Conservation (phyloP, 495 filamentous ascomycete genomes). For the Hypoxylon cercidicola region DNA sequence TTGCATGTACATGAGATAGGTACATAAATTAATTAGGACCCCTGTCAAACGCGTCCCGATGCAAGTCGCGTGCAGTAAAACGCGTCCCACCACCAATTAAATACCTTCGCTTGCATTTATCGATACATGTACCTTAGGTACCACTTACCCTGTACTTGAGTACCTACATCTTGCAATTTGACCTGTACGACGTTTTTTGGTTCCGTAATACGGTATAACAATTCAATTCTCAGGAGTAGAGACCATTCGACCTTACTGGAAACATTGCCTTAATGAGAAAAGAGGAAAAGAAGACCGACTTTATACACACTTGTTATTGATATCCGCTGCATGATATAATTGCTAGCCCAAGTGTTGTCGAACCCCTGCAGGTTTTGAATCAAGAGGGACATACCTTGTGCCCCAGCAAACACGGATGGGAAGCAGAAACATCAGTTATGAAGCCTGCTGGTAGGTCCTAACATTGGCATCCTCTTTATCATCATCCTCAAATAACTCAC, state of each 20-base stretch:
- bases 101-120: constrained; percentile 29
- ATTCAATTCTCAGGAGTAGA: too few species aligned
- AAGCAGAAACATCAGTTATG: constrained; percentile 10
- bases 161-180: too few species aligned
- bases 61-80: constrained; percentile 27
- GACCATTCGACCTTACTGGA: too few species aligned
- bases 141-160: too few species aligned
- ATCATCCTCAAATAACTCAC: constrained; percentile 20
- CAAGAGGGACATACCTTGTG: constrained; percentile 13
- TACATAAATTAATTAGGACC: constrained; percentile 8
- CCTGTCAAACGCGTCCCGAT: constrained; percentile 35
- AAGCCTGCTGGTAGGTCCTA: constrained; percentile 27
- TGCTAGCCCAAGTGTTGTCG: constrained; percentile 4
- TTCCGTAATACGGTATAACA: too few species aligned
- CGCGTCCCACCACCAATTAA: constrained; percentile 39
- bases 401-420: constrained; percentile 23
- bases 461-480: constrained; percentile 1
- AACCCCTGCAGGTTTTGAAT: constrained; percentile 38
- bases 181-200: too few species aligned
- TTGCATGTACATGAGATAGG: too few species aligned
- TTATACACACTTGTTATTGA: constrained; percentile 1
- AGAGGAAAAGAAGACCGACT: too few species aligned
- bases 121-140: too few species aligned
- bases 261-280: too few species aligned
- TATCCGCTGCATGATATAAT: constrained; percentile 35